These are phyloP conservation scores for Silene vulgaris DNA, from an alignment of 179 eudicot genomes.

Conservation along the genomic window DNA sequence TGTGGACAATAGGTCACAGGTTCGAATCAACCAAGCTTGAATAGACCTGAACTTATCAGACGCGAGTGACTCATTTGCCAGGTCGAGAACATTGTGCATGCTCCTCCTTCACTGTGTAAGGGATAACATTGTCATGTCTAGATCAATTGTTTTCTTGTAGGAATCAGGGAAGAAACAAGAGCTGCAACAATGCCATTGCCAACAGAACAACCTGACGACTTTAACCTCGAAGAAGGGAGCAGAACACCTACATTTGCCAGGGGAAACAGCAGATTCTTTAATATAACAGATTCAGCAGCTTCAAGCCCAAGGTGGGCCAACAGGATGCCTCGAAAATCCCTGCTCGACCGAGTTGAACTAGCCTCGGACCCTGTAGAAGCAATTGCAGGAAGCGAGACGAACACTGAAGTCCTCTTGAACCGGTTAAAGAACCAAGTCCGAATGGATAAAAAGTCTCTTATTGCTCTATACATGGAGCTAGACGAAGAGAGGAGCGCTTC, in stretches of 20 bases:
- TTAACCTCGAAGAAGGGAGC: slow-evolving; percentile 22
- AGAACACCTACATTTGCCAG: slow-evolving; percentile 30
- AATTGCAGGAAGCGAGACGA: slow-evolving; percentile 32
- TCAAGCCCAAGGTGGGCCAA: slow-evolving; percentile 57
- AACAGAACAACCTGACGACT: slow-evolving; percentile 36
- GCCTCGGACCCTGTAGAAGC: slow-evolving; percentile 37
- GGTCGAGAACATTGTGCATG: background rate
- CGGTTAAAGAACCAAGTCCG: slow-evolving; percentile 36
- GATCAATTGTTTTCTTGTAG: slow-evolving; percentile 15
- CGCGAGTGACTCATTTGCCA: no score
- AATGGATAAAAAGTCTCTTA: slow-evolving; percentile 33
- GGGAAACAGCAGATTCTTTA: slow-evolving; percentile 33
- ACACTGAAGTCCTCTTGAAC: slow-evolving; percentile 28
- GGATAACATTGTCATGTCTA: background rate
- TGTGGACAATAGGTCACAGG: background rate
- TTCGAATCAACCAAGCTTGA: no score
- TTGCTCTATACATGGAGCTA: slow-evolving; percentile 40
- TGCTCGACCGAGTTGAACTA: slow-evolving; percentile 44
- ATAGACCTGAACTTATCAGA: no score
- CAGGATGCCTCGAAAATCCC: slow-evolving; percentile 41
- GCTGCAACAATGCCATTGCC: slow-evolving; percentile 31
- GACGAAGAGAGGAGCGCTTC: slow-evolving; percentile 51
- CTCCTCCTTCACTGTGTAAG: background rate
- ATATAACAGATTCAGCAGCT: slow-evolving; percentile 32
- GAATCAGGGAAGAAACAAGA: slow-evolving; percentile 44